Base-by-base conservation (phyloP, 306 rosid species). In the Cucumis hystrix region DNA sequence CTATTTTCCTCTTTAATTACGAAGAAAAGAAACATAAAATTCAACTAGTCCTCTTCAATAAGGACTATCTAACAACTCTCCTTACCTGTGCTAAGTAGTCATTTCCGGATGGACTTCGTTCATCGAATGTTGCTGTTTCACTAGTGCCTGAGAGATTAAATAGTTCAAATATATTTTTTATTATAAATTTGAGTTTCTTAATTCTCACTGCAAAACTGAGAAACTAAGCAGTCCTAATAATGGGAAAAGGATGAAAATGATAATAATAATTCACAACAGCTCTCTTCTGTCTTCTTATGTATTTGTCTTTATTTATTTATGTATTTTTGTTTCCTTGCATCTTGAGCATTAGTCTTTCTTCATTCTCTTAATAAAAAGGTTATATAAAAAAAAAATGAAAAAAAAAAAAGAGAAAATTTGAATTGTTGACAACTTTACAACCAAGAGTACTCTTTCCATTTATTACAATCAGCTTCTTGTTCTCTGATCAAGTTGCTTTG, bases 81-180 rank as follows among this genome's bases (percentile, higher is more conserved):
- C 63, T 80, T 84, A 92, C 98, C 98, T 95, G 96, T 25, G 98
- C 87, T 81, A 95, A 89, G 83, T 95, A 95, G 82, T 95, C 98
- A 51, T 88, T 90, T 81, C 98, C 97, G 8, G 98, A 87, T 23
- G 96, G 92, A 83, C 98, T 95, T 66, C 83, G 82, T 78, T 95
- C 98, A 70, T 95, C 96, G 82, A 92, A 95, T 62, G 80, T 77
- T 77, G 83, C 80, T 45, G 93, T 89, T 84, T 95, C 97, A 74
- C 93, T 92, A 71, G 85, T 80, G 41, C 98, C 98, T 95, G 87
- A 78, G 75, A 59, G 16, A 47, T 35, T 8, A 10, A 69, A 73
- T 41, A 78, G 70, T 23, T 73, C 57, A 80, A 76, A 18, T 33
- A 21, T 41, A 28, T 9, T 37, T 49, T 13, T 3, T 8, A 72